Conservation (phyloP, 768 basidiomycete genomes). For the Phaeotremella fagi region DNA sequence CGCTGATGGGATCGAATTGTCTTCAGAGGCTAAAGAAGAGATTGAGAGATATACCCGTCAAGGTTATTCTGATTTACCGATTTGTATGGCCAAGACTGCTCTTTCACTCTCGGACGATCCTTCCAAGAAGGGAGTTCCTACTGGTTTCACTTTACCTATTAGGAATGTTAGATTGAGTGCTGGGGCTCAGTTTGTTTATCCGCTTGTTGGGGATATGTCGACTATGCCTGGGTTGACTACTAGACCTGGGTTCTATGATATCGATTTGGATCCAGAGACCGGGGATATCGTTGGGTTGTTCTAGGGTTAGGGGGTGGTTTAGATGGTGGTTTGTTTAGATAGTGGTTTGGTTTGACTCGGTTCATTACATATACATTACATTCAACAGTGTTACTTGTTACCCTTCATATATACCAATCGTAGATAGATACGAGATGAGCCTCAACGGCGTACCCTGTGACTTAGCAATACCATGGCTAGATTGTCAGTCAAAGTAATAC, state of each 20-base stretch:
- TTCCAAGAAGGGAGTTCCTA: constrained; percentile 80
- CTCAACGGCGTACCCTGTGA: too few relatives aligned
- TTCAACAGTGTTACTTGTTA: too few relatives aligned
- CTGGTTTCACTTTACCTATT: constrained; percentile 89
- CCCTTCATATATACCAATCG: too few relatives aligned
- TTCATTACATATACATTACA: too few relatives aligned
- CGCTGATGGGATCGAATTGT: constrained; percentile 82
- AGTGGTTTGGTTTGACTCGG: too few relatives aligned
- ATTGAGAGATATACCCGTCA: constrained; percentile 87
- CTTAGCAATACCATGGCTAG: too few relatives aligned
- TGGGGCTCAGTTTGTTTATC: constrained; percentile 93
- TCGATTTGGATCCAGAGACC: constrained; percentile 54
- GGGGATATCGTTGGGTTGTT: constrained; percentile 84
- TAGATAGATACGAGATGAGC: too few relatives aligned
- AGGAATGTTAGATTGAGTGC: constrained; percentile 80
- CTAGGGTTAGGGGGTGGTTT: too few relatives aligned
- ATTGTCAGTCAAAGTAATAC: too few relatives aligned
- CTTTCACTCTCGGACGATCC: constrained; percentile 96
- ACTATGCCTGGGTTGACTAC: constrained; percentile 96
- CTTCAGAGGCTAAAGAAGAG: constrained; percentile 76
- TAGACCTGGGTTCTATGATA: constrained; percentile 62
- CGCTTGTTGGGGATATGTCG: constrained; percentile 79
- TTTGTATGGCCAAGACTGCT: constrained; percentile 97
- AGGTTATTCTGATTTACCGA: constrained; percentile 57
- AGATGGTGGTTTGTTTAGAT: too few relatives aligned